Evolutionary conservation across 345 rosid species (phyloP).

Genomic region (Theobroma cacao): DNA sequence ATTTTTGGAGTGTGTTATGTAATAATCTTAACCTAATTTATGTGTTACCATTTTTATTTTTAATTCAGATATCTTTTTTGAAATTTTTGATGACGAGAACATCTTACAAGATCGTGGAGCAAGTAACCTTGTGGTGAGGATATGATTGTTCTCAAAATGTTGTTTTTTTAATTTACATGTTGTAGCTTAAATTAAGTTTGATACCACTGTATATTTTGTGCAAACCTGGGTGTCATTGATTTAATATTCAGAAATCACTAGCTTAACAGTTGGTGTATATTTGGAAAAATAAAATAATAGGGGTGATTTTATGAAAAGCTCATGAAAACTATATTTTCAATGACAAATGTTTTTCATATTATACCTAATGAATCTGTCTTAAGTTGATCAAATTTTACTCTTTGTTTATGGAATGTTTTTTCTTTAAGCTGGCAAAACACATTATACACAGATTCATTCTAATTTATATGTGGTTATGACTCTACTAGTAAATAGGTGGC

Average conservation of each 20-base stretch:
- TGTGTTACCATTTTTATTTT: not conserved
- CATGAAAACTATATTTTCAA: not conserved
- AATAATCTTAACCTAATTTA: not conserved
- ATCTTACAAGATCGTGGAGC: conserved; percentile 85
- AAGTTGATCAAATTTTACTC: not conserved
- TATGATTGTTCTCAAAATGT: conserved; percentile 24
- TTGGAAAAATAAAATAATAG: not conserved
- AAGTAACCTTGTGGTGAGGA: conserved; percentile 88
- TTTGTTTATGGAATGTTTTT: not conserved
- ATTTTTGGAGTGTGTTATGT: not conserved
- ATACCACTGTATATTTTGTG: not conserved
- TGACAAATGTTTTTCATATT: not conserved
- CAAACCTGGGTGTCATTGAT: not conserved
- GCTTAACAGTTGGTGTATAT: not conserved
- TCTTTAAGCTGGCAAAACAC: not conserved
- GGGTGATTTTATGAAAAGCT: not conserved
- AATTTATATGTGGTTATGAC: not conserved
- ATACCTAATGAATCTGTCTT: not conserved
- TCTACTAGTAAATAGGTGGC: not conserved
- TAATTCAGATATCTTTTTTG: conserved; percentile 75
- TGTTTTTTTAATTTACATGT: not conserved
- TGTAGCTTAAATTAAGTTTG: not conserved
- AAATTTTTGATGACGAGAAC: conserved; percentile 70
- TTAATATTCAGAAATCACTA: not conserved
- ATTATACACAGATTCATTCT: not conserved